Evolutionary conservation across 495 filamentous ascomycete species (phyloP).

Genomic region (Aspergillus cavernicola): DNA sequence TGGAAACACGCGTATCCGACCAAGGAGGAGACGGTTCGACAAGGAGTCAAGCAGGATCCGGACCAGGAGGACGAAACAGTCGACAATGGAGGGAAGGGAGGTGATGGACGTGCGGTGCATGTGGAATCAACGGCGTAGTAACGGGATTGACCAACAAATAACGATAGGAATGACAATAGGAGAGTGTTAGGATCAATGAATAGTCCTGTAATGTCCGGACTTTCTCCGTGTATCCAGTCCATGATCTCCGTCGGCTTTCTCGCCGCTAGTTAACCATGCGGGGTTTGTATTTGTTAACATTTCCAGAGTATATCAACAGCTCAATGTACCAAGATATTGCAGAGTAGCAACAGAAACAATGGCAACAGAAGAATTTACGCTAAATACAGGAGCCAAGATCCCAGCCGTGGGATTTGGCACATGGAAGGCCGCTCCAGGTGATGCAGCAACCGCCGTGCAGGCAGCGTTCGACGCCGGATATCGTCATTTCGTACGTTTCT

Average conservation of each 20-base stretch:
- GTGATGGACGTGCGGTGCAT: slow-evolving; percentile 11
- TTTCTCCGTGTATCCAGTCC: not conserved
- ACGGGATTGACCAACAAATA: not conserved
- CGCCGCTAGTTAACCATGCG: not conserved
- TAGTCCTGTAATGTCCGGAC: not conserved
- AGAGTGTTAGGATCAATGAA: not conserved
- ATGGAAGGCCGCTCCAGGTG: slow-evolving; percentile 29
- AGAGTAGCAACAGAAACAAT: slow-evolving; percentile 3
- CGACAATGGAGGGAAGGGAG: not conserved
- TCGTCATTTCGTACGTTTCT: slow-evolving; percentile 44
- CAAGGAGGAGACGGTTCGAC: slow-evolving; percentile 21
- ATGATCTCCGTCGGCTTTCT: not conserved
- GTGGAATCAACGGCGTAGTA: not conserved
- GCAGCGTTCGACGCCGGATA: slow-evolving; percentile 48
- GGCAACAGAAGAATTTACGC: slow-evolving; percentile 39
- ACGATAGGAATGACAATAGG: not conserved
- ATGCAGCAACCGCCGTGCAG: slow-evolving; percentile 27
- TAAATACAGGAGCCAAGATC: slow-evolving; percentile 65
- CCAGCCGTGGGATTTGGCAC: slow-evolving; percentile 65
- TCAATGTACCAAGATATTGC: not conserved
- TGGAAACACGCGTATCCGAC: slow-evolving; percentile 30
- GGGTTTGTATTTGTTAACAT: not conserved
- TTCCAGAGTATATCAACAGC: not conserved
- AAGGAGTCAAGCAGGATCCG: slow-evolving; percentile 18
- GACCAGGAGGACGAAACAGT: slow-evolving; percentile 4